phyloP scores from a whole-genome alignment of 2,329 filamentous ascomycete species.

The Blastomyces silverae region DNA sequence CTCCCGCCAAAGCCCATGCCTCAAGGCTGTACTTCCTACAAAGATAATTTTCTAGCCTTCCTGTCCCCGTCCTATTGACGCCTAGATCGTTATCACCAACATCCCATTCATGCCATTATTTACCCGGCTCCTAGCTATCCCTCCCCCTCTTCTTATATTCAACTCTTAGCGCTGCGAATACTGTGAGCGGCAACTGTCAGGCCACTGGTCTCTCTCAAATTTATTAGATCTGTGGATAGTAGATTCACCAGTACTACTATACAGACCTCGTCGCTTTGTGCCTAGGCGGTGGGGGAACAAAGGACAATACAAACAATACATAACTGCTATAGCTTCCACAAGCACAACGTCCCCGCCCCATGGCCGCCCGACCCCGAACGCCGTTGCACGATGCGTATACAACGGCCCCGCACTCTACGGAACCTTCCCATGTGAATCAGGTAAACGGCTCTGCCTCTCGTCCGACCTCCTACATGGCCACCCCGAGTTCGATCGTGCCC shows the following conservation, averaged over 20 bases:
- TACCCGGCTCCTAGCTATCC: background rate
- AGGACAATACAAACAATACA: background rate
- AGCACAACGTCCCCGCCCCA: constrained; percentile 15
- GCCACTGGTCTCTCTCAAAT: background rate
- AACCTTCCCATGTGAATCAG: constrained; percentile 29
- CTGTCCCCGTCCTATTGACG: background rate
- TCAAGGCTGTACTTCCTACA: background rate
- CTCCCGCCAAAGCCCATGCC: background rate
- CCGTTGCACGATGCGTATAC: constrained; percentile 36
- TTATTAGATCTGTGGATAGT: background rate
- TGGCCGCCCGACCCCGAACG: constrained; percentile 36
- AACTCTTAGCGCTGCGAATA: background rate
- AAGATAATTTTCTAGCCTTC: background rate
- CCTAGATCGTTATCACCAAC: background rate
- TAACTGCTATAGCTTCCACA: background rate
- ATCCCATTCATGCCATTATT: background rate
- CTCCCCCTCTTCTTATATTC: background rate
- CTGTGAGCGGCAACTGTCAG: background rate
- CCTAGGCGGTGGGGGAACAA: background rate
- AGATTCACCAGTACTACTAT: background rate
- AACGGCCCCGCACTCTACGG: constrained; percentile 28
- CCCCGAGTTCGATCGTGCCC: constrained; percentile 25
- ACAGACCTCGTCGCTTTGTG: background rate
- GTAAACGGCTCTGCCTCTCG: constrained; percentile 32
- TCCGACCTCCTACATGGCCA: constrained; percentile 38